Conservation (phyloP, 139 green algal genomes). For the Chlorella vulgaris region DNA sequence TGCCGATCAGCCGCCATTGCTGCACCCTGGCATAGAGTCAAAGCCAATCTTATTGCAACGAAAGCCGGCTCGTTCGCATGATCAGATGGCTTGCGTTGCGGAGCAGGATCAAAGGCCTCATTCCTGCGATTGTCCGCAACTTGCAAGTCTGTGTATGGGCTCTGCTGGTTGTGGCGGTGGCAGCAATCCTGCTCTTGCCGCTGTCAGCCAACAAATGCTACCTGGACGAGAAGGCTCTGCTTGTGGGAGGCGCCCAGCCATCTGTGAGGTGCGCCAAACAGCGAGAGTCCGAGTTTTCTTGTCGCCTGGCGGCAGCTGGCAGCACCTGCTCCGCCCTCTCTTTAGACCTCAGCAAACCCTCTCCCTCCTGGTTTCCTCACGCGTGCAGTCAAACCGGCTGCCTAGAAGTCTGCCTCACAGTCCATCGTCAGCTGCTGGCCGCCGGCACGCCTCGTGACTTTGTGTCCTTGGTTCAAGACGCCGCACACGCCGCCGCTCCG, state of each 20-base stretch:
- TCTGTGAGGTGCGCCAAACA: not conserved
- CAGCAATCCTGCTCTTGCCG: slow-evolving; percentile 22
- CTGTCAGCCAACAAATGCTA: slow-evolving; percentile 19
- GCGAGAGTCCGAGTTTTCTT: not conserved
- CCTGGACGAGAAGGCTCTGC: slow-evolving; percentile 48
- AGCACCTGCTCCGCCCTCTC: not conserved
- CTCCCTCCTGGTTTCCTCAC: not conserved
- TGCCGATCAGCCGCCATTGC: too few species aligned
- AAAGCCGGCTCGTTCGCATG: too few species aligned
- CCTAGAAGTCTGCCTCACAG: not conserved
- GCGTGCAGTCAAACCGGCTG: slow-evolving; percentile 2
- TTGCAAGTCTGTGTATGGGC: not conserved
- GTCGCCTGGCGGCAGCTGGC: not conserved
- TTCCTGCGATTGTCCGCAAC: not conserved
- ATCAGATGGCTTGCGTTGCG: not conserved
- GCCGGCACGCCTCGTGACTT: not conserved
- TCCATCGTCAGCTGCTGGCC: not conserved
- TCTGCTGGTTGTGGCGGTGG: not conserved
- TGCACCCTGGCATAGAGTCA: too few species aligned
- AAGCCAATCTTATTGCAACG: too few species aligned
- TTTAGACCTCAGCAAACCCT: not conserved
- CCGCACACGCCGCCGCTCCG: not conserved
- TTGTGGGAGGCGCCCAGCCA: slow-evolving; percentile 22
- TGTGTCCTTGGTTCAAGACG: not conserved
- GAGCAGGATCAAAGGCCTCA: not conserved